Percentiles rank a stretch among this genome's conserved stretches.
These are phyloP conservation scores for Aspergillus sp. DNA, from an alignment of 2,329 filamentous ascomycete species.

Conservation along the genomic window DNA sequence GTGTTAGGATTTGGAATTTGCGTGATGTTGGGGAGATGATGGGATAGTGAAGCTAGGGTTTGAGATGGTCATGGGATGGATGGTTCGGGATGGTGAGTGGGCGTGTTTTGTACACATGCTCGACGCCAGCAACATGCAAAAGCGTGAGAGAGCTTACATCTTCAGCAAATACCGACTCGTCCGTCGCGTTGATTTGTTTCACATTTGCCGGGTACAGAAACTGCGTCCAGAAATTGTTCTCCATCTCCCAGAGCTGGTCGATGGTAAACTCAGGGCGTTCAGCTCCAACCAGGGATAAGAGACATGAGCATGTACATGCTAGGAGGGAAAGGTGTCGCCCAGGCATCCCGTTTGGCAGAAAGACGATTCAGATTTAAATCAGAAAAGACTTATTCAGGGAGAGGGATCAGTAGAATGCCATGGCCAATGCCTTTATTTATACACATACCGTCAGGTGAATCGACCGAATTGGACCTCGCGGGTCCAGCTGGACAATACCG, in stretches of 20 bases:
- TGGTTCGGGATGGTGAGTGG: neutral
- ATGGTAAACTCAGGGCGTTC: conserved; percentile 15
- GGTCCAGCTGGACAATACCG: too few species aligned
- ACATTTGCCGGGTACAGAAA: conserved; percentile 27
- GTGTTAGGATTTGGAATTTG: neutral
- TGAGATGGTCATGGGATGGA: neutral
- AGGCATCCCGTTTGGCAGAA: neutral
- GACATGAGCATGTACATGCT: neutral
- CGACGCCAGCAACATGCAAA: too few species aligned
- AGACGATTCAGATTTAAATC: too few species aligned
- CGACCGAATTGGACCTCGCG: too few species aligned
- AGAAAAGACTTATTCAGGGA: too few species aligned
- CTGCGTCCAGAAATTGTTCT: conserved; percentile 23
- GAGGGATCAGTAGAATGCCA: too few species aligned
- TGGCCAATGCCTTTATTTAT: too few species aligned
- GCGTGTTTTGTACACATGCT: neutral
- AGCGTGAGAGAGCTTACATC: conserved; percentile 12
- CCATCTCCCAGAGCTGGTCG: conserved; percentile 23
- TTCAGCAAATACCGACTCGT: conserved; percentile 21
- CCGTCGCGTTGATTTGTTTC: conserved; percentile 21
- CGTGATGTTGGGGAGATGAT: conserved; percentile 8
- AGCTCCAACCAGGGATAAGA: neutral
- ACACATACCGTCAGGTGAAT: too few species aligned
- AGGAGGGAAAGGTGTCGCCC: neutral
- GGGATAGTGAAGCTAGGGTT: conserved; percentile 10